Evolutionary conservation across 768 basidiomycete genomes (phyloP), one percentile per base, ranked within the genome.

Genomic region (Pisolithus sp.): DNA sequence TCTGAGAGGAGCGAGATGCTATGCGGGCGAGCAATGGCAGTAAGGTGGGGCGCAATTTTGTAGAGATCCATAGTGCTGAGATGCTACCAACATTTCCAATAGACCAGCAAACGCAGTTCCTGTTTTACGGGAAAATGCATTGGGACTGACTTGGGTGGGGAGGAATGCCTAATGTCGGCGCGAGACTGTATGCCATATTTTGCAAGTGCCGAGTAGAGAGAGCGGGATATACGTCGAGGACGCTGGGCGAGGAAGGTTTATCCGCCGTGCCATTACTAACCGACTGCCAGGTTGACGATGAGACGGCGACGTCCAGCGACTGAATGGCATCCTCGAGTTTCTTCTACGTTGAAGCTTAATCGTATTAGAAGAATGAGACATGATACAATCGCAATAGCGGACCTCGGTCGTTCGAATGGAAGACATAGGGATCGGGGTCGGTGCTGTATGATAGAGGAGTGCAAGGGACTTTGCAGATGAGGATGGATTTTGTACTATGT

Each of bases 271-370:
- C n/a, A n/a, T 30, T 20, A 31, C 45, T 20, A 34, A 34, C 10
- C 31, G 40, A 41, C n/a, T n/a, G 21, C 17, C 49, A 28, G 49
- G 59, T 30, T 18, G 72, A 68, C 7, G 63, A 59, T 1, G 70
- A 68, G 18, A 87, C 78, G 10, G 83, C 86, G 46, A 72, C 77
- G 62, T 92, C 89, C 47, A 92, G 64, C 39, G 70, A 75, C 48
- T 83, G 80, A 53, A 92, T 79, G 28, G 86, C 90, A 68, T 91
- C 88, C 54, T 89, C 83, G 44, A 91, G 78, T 68, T 91, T 91
- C 46, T 90, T 78, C 85, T 91, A 53, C 23, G 47, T 18, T 28
- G 15, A 2, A 26, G 42, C 20, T 5, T 5, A 28, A 24, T 36
- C 21, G 21, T 20, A 44, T 21, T 4, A 26, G 17, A 23, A 44